Evolutionary conservation across 2,329 filamentous ascomycete genomes (phyloP).

Genomic region (Fusarium illudens): DNA sequence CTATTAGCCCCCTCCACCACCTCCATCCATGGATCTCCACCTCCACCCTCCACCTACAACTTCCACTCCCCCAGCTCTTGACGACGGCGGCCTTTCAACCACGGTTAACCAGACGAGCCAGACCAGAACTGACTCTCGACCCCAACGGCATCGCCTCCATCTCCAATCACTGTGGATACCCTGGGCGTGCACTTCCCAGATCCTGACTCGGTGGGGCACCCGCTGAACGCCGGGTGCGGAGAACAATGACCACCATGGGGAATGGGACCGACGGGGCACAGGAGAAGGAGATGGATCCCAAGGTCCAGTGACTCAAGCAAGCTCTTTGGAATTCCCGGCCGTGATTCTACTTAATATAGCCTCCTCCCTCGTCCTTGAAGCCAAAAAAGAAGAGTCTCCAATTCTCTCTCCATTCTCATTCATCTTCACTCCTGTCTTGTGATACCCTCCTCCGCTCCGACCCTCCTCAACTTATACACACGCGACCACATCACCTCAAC

Average conservation of each 20-base stretch:
- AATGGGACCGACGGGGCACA: slow-evolving; percentile 25
- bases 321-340: slow-evolving; percentile 31
- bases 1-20: slow-evolving; percentile 15
- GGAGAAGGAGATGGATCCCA: neutral
- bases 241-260: slow-evolving; percentile 23
- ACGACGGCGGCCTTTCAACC: neutral
- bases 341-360: slow-evolving; percentile 38
- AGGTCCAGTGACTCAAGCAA: slow-evolving; percentile 29
- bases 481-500: neutral
- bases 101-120: neutral
- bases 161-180: slow-evolving; percentile 14
- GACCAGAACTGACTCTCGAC: neutral
- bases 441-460: neutral
- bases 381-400: neutral
- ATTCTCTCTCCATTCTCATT: slow-evolving; percentile 6
- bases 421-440: slow-evolving; percentile 5
- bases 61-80: slow-evolving; percentile 36
- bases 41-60: slow-evolving; percentile 16
- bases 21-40: neutral
- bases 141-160: neutral
- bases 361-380: slow-evolving; percentile 17
- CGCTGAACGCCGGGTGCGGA: slow-evolving; percentile 23
- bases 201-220: neutral
- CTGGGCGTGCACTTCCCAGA: neutral
- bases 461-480: slow-evolving; percentile 15